Base-by-base conservation (phyloP, 2,329 filamentous ascomycete species). In the Cladophialophora carrionii region DNA sequence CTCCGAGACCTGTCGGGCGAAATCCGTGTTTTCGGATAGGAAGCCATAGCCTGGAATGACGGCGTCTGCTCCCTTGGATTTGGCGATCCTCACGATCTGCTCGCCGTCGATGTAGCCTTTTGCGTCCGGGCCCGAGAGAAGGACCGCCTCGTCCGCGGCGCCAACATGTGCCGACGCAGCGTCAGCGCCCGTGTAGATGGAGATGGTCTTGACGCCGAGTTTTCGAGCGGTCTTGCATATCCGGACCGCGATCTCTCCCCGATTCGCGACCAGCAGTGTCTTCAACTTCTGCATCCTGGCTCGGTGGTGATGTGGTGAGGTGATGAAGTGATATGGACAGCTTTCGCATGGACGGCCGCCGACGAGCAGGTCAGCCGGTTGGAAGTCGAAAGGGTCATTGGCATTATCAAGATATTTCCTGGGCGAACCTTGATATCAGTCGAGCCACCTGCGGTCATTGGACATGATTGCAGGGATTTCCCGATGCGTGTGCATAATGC, bases 11-110 rank as follows among this genome's bases (percentile, higher is more conserved):
- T 78, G 75, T 24, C 78, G 73, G 0, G 87, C 87, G 72, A 90
- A 89, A 4, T 83, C 79, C 4, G 84, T 81, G 71, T 88, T 87
- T 64, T 90, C 87, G 0, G 84, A 84, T 1, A 90, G 75, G 65
- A 89, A 89, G 0, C 88, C 88, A 76, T 90, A 90, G 1, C 88
- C 87, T 0, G 87, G 87, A 57, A 88, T 86, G 17, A 90, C 81
- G 3, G 85, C 86, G 66, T 89, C 81, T 1, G 76, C 83, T 1
- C 76, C 72, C 14, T 80, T 76, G 2, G 78, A 73, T 49, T 79
- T 80, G 9, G 85, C 85, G n/a, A 87, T 79, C 3, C 77, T 72
- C 20, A 88, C 75, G 2, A 80, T 78, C 52, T 76, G 72, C 22
- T 78, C 74, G 31, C 61, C 68, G 32, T 72, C 69, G 43, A 70